Base-by-base conservation (phyloP, 164 flowering plant species). In the Tinospora cordifolia region DNA sequence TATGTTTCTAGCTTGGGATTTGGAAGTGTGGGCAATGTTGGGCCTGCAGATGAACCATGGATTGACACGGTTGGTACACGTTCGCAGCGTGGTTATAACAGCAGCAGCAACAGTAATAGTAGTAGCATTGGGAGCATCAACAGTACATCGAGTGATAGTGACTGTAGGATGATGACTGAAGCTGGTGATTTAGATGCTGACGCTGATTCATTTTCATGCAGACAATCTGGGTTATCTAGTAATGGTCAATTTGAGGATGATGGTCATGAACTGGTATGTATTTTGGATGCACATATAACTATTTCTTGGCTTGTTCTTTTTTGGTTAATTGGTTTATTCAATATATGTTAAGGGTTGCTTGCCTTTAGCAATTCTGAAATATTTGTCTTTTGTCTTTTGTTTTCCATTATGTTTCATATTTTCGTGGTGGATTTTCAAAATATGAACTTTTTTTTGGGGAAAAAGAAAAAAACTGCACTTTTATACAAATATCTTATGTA, bases 131-230 rank as follows among this genome's bases (percentile, higher is more conserved):
- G 91, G 81, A 89, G 92, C 84, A 72, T 84, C 76, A 89, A 88
- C 81, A 81, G 86, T 80, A 85, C 90, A 71, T 88, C 97, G 21
- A 87, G 94, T 84, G 97, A 87, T 41, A 92, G 92, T 82, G 98
- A 88, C 79, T 74, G 68, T 78, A 84, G 76, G 76, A 80, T 81
- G 80, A 75, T 72, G 14, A 65, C 76, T 26, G 83, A 82, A 76
- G 62, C 76, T 70, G 87, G 91, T 67, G 99, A 95, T 71, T 88
- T 92, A 67, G 98, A 95, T 46, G 94, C 97, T 66, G 99, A 95
- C 87, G 98, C 99, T 75, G 98, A 95, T 84, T 94, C 99, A 59
- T 76, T 92, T 65, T 72, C 87, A 26, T 85, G 90, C 64, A 85
- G 87, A 75, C 90, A 84, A 79, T 84, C 92, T 79, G 91, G 89